Percentiles rank a stretch among this genome's conserved stretches.
Conservation (phyloP, 306 rosid genomes). For the Quercus robur region DNA sequence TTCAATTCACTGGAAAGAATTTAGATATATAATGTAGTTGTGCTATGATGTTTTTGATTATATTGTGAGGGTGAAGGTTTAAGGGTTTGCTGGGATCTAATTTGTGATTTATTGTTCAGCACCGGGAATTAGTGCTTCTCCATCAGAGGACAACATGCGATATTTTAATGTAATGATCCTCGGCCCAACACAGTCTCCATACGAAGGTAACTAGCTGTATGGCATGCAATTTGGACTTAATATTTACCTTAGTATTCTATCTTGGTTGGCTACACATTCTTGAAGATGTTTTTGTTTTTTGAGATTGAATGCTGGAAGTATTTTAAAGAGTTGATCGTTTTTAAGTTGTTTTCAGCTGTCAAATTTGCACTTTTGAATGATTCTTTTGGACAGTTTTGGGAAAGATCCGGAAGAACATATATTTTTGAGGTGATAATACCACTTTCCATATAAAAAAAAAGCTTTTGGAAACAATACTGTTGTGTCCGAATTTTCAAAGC, state of each 20-base stretch:
- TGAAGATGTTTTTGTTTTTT: neutral
- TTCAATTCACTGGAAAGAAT: too few relatives aligned
- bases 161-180: conserved; percentile 98
- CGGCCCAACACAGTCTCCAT: conserved; percentile 97
- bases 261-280: neutral
- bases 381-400: neutral
- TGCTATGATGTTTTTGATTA: conserved; percentile 9
- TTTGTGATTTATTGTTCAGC: conserved; percentile 53
- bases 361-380: neutral
- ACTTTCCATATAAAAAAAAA: neutral
- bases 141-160: conserved; percentile 96
- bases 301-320: neutral
- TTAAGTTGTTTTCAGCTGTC: neutral
- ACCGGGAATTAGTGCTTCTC: conserved; percentile 97
- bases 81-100: conserved; percentile 11
- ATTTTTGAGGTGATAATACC: neutral
- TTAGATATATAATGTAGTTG: neutral
- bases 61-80: neutral
- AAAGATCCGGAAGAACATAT: neutral
- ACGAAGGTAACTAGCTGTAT: conserved; percentile 58
- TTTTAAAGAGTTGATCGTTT: neutral
- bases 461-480: neutral
- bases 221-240: neutral
- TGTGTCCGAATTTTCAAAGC: neutral
- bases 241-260: neutral